A percentile compares a stretch with the other conserved stretches of the same genome.
These are phyloP conservation scores for Sordariomycetes sp. DNA, from an alignment of 2,329 filamentous ascomycete genomes.

Conservation along the genomic window DNA sequence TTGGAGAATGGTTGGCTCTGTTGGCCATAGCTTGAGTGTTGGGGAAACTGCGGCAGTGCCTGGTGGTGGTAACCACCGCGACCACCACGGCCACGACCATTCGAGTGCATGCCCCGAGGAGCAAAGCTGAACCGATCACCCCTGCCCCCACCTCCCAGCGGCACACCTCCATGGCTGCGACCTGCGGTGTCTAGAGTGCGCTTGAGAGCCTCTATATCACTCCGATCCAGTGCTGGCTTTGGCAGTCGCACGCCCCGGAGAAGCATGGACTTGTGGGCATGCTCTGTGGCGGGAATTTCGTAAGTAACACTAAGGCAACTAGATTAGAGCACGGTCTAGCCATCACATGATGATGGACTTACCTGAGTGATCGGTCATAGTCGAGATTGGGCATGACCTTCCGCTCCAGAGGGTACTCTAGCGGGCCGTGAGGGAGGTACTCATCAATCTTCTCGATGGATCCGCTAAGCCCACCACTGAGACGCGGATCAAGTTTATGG, in stretches of 20 bases:
- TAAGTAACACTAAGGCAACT: conserved; percentile 59
- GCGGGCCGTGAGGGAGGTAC: conserved; percentile 71
- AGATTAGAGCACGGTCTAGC: conserved; percentile 7
- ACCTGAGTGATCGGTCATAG: conserved; percentile 78
- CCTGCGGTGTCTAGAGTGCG: conserved; percentile 51
- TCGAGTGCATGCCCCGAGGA: neutral
- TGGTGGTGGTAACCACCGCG: neutral
- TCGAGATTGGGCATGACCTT: conserved; percentile 65
- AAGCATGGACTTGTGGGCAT: conserved; percentile 87
- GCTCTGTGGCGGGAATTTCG: conserved; percentile 58
- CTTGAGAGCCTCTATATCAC: conserved; percentile 62
- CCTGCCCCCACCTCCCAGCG: conserved; percentile 31
- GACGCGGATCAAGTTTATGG: conserved; percentile 60
- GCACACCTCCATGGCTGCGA: conserved; percentile 53
- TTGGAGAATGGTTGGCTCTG: conserved; percentile 8
- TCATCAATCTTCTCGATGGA: conserved; percentile 68
- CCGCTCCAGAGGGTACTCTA: conserved; percentile 65
- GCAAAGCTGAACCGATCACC: conserved; percentile 12
- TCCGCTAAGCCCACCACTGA: conserved; percentile 68
- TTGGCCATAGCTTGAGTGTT: conserved; percentile 8
- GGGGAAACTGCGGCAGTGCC: neutral
- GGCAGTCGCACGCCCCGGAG: conserved; percentile 70
- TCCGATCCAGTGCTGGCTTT: conserved; percentile 55
- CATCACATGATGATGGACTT: conserved; percentile 19
- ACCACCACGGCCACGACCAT: conserved; percentile 2